Base-by-base conservation (phyloP, 208 protist genomes). In the Leishmania arabica region DNA sequence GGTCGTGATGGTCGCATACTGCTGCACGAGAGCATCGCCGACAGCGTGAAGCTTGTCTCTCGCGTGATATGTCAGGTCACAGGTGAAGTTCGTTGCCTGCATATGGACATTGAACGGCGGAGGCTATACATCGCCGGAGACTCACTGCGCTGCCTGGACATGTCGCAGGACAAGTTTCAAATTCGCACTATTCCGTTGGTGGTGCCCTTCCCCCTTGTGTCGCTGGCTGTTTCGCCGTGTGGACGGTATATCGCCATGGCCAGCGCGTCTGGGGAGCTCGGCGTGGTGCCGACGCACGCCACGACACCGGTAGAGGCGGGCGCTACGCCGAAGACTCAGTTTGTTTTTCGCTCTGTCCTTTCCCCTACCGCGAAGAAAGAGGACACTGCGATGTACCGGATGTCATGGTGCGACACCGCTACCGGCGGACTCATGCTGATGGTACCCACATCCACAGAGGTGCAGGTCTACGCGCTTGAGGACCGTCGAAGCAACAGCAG, bases 121-220 rank as follows among this genome's bases (percentile, higher is more conserved):
- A 91, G 93, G 54, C 75, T 95, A n/a, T 96, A 95, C 75, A 90
- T 96, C 76, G 94, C 84, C n/a, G 94, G 94, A 17, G 93, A 97
- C 84, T 95, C 92, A 6, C 87, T 97, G 34, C 91, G 92, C 37
- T 94, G 88, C 73, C 86, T 97, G 21, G 77, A 87, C 37, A 93
- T 96, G 89, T 31, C 64, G 37, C 71, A 60, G 42, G 76, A 75
- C 37, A 78, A 82, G 13, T 94, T 93, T 66, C 75, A 88, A 1
- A 92, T 96, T 11, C 77, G 72, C 17, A 92, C 87, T 19, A 86
- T 95, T 24, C 83, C 89, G 0, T 86, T 95, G 42, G 60, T 85
- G 72, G 89, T 96, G n/a, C 91, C 90, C 34, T 83, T 90, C 85
- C 92, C 92, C 0, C 54, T 97, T 60, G 81, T 93, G 3, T 64